Conservation (phyloP, 345 rosid genomes). For the Durio zibethinus region DNA sequence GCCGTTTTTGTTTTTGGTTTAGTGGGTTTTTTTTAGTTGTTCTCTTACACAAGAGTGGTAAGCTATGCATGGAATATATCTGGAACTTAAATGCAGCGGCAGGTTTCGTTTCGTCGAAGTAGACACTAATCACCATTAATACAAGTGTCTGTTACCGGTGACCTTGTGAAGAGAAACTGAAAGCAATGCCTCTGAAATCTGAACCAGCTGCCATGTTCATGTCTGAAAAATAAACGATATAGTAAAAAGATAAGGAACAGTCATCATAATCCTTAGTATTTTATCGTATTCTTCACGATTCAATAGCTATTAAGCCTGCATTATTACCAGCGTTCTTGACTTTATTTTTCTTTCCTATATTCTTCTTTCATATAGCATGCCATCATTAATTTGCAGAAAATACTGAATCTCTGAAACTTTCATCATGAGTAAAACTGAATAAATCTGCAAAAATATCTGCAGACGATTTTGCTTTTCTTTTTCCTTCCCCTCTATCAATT, state of each 20-base stretch:
- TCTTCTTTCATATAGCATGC: constrained; percentile 21
- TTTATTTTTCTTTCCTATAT: too few species aligned
- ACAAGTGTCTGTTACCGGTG: constrained; percentile 25
- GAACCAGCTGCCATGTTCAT: constrained; percentile 25
- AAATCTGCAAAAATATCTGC: constrained; percentile 40
- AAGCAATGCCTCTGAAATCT: constrained; percentile 22
- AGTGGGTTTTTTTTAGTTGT: constrained; percentile 6
- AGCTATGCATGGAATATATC: constrained; percentile 40
- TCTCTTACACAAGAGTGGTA: constrained; percentile 20
- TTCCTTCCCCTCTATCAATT: background rate
- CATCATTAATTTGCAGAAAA: constrained; percentile 31
- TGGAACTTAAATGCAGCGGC: constrained; percentile 37
- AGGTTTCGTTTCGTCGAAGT: constrained; percentile 25
- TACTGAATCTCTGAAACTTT: constrained; percentile 39
- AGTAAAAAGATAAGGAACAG: constrained; percentile 13
- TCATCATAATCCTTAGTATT: constrained; percentile 12
- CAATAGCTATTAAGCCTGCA: background rate
- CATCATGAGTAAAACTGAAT: constrained; percentile 33
- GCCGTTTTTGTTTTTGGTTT: constrained; percentile 23
- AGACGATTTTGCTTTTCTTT: constrained; percentile 18
- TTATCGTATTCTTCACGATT: constrained; percentile 7
- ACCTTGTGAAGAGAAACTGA: constrained; percentile 29
- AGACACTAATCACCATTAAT: constrained; percentile 41
- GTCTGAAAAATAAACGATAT: constrained; percentile 13
- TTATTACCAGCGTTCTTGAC: background rate